Conservation (phyloP, 495 filamentous ascomycete genomes). For the Penicillium bovifimosum region DNA sequence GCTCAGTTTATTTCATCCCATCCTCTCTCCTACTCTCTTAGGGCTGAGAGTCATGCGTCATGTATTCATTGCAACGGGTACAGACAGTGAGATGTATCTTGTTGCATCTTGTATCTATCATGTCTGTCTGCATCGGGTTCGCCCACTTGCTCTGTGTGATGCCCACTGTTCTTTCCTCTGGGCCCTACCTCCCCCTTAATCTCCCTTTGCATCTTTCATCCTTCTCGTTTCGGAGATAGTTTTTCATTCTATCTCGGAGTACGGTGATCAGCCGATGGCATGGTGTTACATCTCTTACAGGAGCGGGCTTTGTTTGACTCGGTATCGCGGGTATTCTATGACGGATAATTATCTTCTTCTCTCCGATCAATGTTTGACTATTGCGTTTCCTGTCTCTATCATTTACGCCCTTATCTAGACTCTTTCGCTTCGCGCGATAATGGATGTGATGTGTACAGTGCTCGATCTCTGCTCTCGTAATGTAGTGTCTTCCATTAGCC, state of each 20-base stretch:
- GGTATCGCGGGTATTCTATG: not conserved
- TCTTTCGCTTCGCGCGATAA: conserved; percentile 11
- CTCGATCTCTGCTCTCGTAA: not conserved
- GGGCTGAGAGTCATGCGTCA: not conserved
- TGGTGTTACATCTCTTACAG: conserved; percentile 18
- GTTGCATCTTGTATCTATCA: not conserved
- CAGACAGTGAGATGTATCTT: not conserved
- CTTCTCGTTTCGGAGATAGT: conserved; percentile 1
- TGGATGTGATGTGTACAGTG: conserved; percentile 15
- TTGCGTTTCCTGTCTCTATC: not conserved
- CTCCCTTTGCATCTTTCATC: conserved; percentile 2
- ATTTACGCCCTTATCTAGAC: conserved; percentile 8
- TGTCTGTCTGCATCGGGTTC: conserved; percentile 14
- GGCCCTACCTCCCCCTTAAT: not conserved
- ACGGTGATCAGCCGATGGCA: conserved; percentile 18
- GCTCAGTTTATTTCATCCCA: not conserved
- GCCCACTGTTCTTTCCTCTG: conserved; percentile 16
- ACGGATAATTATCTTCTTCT: not conserved
- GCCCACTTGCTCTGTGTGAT: conserved; percentile 10
- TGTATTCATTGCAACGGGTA: not conserved
- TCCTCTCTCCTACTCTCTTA: not conserved
- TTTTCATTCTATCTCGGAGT: conserved; percentile 11
- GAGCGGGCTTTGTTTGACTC: not conserved
- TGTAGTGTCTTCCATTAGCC: no score
- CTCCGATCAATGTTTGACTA: not conserved